A percentile compares a stretch with the other conserved stretches of the same genome.
Evolutionary conservation across 2,329 filamentous ascomycete genomes (phyloP).

Genomic region (Fusarium pilosicola): DNA sequence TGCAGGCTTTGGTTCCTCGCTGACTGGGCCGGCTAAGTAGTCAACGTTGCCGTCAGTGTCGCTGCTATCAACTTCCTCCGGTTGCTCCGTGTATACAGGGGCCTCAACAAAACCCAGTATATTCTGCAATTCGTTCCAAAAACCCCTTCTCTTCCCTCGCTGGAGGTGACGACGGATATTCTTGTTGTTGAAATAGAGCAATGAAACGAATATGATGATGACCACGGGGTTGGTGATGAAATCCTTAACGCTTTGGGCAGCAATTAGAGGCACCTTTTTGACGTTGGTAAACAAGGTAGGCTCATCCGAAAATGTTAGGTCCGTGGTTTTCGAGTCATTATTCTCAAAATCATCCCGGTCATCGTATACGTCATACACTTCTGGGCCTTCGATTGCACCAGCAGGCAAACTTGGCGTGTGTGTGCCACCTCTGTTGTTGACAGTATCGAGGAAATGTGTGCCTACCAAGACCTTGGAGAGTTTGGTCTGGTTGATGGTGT

Average conservation of each 20-base stretch:
- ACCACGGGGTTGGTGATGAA: constrained; percentile 66
- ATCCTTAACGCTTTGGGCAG: constrained; percentile 61
- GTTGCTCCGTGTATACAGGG: background rate
- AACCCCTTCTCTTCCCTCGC: constrained; percentile 45
- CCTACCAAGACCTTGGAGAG: constrained; percentile 73
- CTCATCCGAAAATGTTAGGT: constrained; percentile 46
- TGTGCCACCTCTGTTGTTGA: constrained; percentile 44
- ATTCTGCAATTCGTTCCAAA: constrained; percentile 41
- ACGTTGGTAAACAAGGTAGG: constrained; percentile 61
- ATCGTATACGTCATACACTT: constrained; percentile 10
- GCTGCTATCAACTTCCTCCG: constrained; percentile 26
- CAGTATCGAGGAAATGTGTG: constrained; percentile 70
- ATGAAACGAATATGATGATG: constrained; percentile 56
- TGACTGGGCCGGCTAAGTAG: background rate
- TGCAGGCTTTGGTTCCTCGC: background rate
- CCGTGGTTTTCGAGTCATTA: constrained; percentile 43
- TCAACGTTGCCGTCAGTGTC: constrained; percentile 29
- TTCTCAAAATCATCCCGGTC: constrained; percentile 46
- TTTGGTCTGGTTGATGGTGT: constrained; percentile 56
- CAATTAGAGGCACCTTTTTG: constrained; percentile 61
- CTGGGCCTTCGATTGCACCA: constrained; percentile 42
- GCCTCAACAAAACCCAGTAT: constrained; percentile 12
- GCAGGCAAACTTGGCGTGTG: constrained; percentile 53
- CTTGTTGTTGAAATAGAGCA: constrained; percentile 57
- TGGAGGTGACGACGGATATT: constrained; percentile 55